Conservation (phyloP, 2,329 filamentous ascomycete species). For the Diaporthe sp. region DNA sequence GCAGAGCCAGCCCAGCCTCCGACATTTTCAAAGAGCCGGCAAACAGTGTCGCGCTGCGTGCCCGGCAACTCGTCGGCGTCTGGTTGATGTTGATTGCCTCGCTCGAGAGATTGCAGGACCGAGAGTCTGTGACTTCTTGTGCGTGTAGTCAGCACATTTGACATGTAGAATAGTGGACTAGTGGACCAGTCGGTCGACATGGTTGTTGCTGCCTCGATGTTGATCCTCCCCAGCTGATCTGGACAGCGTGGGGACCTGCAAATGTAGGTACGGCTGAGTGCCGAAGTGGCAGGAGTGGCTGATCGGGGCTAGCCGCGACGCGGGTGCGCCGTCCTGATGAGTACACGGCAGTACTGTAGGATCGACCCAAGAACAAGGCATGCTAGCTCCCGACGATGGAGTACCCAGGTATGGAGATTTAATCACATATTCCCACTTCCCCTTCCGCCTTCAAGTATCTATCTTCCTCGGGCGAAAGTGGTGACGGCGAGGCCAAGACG, state of each 20-base stretch:
- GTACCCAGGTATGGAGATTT: background rate
- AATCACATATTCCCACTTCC: background rate
- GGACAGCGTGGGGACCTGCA: slow-evolving; percentile 19
- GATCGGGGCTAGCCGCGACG: slow-evolving; percentile 19
- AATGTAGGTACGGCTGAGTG: slow-evolving; percentile 15
- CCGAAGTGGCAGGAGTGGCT: slow-evolving; percentile 19
- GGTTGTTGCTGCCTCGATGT: background rate
- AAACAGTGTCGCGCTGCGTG: background rate
- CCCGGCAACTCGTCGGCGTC: background rate
- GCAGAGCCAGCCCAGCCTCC: slow-evolving; percentile 11
- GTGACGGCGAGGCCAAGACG: background rate
- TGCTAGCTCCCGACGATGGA: slow-evolving; percentile 18
- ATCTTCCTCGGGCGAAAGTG: background rate
- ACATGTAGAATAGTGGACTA: background rate
- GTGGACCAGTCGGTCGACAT: background rate
- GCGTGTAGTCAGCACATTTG: no score
- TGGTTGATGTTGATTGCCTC: background rate
- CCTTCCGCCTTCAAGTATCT: background rate
- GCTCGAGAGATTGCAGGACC: background rate
- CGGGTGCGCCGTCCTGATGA: background rate
- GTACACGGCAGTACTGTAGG: background rate
- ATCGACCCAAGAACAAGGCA: slow-evolving; percentile 4
- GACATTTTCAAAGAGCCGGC: no score
- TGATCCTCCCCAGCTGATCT: background rate
- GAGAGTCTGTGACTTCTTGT: background rate